Evolutionary conservation across 345 rosid species (phyloP).

Genomic region (Arabidopsis arenosa): DNA sequence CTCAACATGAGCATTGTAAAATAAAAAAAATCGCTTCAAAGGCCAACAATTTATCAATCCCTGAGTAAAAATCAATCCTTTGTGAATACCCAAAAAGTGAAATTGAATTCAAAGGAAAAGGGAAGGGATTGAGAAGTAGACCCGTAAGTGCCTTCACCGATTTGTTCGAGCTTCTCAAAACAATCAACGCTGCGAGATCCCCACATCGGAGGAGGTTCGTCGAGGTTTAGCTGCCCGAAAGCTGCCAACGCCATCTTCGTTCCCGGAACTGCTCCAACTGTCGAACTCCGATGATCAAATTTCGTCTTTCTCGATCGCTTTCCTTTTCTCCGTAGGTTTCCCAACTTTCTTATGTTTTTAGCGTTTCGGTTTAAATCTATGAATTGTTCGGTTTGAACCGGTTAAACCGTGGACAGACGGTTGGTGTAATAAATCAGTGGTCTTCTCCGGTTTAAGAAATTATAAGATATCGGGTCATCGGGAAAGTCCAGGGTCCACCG

Average conservation of each 20-base stretch:
- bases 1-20: background rate
- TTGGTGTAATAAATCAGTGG: background rate
- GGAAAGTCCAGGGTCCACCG: background rate
- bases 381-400: slow-evolving; percentile 18
- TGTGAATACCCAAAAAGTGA: slow-evolving; percentile 6
- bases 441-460: too few relatives aligned
- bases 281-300: slow-evolving; percentile 18
- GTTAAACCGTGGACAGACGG: background rate
- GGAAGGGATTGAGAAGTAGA: slow-evolving; percentile 24
- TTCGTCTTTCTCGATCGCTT: slow-evolving; percentile 2
- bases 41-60: background rate
- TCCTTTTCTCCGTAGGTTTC: slow-evolving; percentile 3
- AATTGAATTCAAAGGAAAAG: background rate
- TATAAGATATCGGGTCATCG: too few relatives aligned
- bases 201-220: slow-evolving; percentile 64
- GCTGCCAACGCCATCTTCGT: slow-evolving; percentile 61
- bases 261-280: background rate
- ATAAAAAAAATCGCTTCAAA: background rate
- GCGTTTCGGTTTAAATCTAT: slow-evolving; percentile 14
- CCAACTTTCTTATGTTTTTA: background rate
- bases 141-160: slow-evolving; percentile 95
- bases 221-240: slow-evolving; percentile 62
- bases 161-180: slow-evolving; percentile 83
- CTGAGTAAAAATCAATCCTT: background rate
- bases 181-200: slow-evolving; percentile 85